phyloP scores from a whole-genome alignment of 2,329 filamentous ascomycete genomes.

The Colletotrichum plurivorum region DNA sequence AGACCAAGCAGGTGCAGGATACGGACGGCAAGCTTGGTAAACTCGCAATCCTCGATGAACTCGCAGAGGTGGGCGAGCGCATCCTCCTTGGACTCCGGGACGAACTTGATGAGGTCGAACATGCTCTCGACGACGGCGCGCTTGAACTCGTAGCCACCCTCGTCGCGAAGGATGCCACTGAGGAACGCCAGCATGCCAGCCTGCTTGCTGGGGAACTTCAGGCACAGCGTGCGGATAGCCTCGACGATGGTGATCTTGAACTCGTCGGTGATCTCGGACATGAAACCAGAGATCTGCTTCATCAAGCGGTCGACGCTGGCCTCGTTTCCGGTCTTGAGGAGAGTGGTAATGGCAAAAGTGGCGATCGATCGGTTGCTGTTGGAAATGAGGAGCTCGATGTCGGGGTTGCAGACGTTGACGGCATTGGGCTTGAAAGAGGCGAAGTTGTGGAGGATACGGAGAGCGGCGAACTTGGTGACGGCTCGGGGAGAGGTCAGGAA shows the following conservation, averaged over 20 bases:
- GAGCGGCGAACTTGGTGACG: constrained; percentile 97
- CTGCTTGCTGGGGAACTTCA: constrained; percentile 99
- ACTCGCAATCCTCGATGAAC: constrained; percentile 99
- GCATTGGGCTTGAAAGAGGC: constrained; percentile 96
- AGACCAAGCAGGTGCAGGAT: constrained; percentile 94
- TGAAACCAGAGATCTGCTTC: constrained; percentile 98
- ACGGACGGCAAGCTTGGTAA: constrained; percentile 96
- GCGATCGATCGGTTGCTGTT: constrained; percentile 98
- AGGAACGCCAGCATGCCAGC: constrained; percentile 98
- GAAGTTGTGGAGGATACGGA: constrained; percentile 96
- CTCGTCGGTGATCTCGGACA: constrained; percentile 99
- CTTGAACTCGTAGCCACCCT: constrained; percentile 99
- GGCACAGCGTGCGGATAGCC: constrained; percentile 93
- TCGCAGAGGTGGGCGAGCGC: constrained; percentile 96
- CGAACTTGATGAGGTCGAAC: constrained; percentile 99
- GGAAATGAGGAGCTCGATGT: constrained; percentile 96
- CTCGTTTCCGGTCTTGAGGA: constrained; percentile 98
- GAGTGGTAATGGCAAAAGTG: constrained; percentile 97
- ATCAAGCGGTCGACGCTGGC: constrained; percentile 96
- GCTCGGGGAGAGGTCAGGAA: constrained; percentile 96
- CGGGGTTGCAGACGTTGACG: constrained; percentile 94
- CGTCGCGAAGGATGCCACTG: constrained; percentile 94
- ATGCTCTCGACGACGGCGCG: constrained; percentile 98
- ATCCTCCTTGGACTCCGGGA: constrained; percentile 86
- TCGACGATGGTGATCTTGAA: constrained; percentile 99